Percentiles rank a stretch among this genome's conserved stretches.
These are phyloP conservation scores for Grosmannia serpens DNA, from an alignment of 2,329 filamentous ascomycete genomes.

Conservation along the genomic window DNA sequence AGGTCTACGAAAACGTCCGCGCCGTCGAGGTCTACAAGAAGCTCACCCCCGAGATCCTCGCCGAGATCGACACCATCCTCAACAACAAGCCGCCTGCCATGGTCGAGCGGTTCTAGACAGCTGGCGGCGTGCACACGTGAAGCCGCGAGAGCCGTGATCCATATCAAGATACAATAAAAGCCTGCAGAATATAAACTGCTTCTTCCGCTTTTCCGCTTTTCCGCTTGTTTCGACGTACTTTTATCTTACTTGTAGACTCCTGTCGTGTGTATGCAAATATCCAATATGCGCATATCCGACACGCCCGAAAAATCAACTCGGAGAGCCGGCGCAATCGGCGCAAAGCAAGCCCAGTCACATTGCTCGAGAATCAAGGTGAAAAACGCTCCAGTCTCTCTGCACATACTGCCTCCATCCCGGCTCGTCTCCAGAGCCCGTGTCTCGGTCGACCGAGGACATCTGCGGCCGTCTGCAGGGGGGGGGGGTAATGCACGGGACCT, in stretches of 20 bases:
- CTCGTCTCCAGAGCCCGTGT: neutral
- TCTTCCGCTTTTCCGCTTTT: neutral
- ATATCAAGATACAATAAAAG: neutral
- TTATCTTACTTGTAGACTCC: too few relatives aligned
- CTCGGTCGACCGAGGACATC: neutral
- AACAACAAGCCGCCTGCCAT: slow-evolving; percentile 43
- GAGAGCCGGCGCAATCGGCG: neutral
- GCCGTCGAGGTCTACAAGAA: slow-evolving; percentile 40
- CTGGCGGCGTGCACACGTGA: neutral
- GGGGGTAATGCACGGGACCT: neutral
- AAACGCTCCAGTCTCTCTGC: too few relatives aligned
- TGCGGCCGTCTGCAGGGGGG: neutral
- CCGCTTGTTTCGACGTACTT: neutral
- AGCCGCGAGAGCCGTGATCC: too few relatives aligned
- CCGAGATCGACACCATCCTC: slow-evolving; percentile 46
- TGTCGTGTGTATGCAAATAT: neutral
- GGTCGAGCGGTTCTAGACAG: slow-evolving; percentile 19
- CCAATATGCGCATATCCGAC: neutral
- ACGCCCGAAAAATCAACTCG: neutral
- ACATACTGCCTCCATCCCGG: neutral
- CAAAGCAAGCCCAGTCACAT: neutral
- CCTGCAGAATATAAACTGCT: too few relatives aligned
- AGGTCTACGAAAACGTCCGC: slow-evolving; percentile 47
- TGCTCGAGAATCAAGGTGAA: too few relatives aligned
- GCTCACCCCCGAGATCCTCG: slow-evolving; percentile 45